phyloP scores from a whole-genome alignment of 768 basidiomycete species.

The Clitopilus hobsonii region DNA sequence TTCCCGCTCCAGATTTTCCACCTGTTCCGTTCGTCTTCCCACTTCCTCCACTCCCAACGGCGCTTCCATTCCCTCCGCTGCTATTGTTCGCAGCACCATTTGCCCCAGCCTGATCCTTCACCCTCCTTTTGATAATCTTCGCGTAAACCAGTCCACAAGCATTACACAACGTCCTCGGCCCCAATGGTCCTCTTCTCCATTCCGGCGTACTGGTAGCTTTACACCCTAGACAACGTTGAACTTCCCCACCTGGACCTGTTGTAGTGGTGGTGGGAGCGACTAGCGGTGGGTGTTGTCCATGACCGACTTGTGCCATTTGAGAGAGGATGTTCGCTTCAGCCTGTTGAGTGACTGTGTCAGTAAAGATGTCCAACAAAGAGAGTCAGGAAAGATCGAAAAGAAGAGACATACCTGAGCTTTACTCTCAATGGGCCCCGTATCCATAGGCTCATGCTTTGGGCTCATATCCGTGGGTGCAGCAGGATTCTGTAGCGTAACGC shows the following conservation, averaged over 20 bases:
- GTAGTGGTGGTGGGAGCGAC: slow-evolving; percentile 20
- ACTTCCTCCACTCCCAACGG: slow-evolving; percentile 15
- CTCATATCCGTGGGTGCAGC: slow-evolving; percentile 8
- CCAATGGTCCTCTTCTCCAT: slow-evolving; percentile 81
- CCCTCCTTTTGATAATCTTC: slow-evolving; percentile 43
- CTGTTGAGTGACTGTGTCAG: background rate
- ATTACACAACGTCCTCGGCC: slow-evolving; percentile 80
- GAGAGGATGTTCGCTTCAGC: background rate
- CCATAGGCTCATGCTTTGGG: background rate
- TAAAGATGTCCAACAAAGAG: background rate
- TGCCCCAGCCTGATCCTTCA: slow-evolving; percentile 9
- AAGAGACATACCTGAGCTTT: slow-evolving; percentile 4
- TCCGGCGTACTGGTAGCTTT: slow-evolving; percentile 82
- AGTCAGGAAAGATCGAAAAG: background rate
- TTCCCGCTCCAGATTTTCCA: slow-evolving; percentile 6
- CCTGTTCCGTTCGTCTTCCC: slow-evolving; percentile 10
- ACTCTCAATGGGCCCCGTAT: background rate
- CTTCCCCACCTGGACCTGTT: slow-evolving; percentile 28
- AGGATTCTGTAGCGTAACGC: too few relatives aligned
- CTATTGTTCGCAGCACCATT: slow-evolving; percentile 2
- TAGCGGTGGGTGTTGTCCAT: background rate
- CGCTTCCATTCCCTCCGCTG: slow-evolving; percentile 14
- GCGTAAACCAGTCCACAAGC: slow-evolving; percentile 86
- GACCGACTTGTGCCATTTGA: slow-evolving; percentile 6
- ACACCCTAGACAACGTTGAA: slow-evolving; percentile 78